Evolutionary conservation across 2,329 filamentous ascomycete species (phyloP), one percentile per base, ranked within the genome.

Genomic region (Akanthomyces muscarius): DNA sequence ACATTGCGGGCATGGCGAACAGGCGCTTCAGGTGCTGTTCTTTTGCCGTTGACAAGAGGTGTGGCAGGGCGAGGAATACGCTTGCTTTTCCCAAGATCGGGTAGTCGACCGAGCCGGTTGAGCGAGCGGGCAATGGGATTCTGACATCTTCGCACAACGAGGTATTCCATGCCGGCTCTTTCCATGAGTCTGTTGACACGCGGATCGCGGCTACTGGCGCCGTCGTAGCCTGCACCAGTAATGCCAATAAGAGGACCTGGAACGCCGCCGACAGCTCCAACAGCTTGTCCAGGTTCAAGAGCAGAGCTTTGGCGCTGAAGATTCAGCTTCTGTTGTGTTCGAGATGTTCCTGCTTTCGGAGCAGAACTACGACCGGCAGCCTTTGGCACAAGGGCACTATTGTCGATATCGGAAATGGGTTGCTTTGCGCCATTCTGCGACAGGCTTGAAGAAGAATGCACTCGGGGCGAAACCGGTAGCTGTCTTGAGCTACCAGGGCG

Each of bases 321-420:
- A 75, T 90, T 88, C 16, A 92, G 78, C 69, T 92, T 92, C 72
- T 91, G 88, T 74, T 91, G 88, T 1, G 88, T 90, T 16, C 89
- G 82, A 61, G 87, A 90, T 67, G 84, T 81, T 64, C 86, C 82
- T 1, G 81, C 80, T 0, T 80, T 73, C 1, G 76, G 76, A 1
- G 75, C 75, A 21, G 69, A 78, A 66, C 67, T 75, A 66, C 76
- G 74, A 68, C 69, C 75, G 69, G 66, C 78, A 69, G 71, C 73
- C 70, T 77, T 78, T 30, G 80, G 81, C 4, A 80, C 77, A 16
- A 85, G 71, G 42, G 78, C 80, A 63, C 80, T 82, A 61, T 79
- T 76, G 13, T 77, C 73, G 14, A 64, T 58, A 5, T 71, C 68
- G 3, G 68, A 57, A 53, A 69, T 64, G 61, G 72, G 67, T 18